A percentile compares a stretch with the other conserved stretches of the same genome.
Conservation (phyloP, 495 filamentous ascomycete genomes). For the Neurospora sp. region DNA sequence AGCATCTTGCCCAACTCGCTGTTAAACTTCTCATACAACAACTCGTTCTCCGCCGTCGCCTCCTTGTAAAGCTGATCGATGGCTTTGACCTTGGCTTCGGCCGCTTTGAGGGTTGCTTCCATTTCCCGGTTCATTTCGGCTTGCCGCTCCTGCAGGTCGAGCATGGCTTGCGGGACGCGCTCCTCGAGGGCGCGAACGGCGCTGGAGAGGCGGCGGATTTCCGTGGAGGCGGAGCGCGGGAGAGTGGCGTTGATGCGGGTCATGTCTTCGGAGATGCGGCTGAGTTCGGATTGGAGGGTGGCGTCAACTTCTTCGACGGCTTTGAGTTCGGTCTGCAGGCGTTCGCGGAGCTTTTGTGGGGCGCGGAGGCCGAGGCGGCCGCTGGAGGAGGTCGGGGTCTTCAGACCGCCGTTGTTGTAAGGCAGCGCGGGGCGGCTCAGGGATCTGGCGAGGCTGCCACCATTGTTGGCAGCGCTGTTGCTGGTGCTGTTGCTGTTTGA, state of each 20-base stretch:
- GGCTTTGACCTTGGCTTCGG: conserved; percentile 68
- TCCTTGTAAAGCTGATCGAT: conserved; percentile 87
- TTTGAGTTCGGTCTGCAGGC: conserved; percentile 70
- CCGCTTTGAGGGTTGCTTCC: conserved; percentile 56
- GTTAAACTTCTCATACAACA: conserved; percentile 89
- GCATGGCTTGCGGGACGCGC: conserved; percentile 49
- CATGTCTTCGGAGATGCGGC: conserved; percentile 76
- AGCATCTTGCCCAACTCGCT: conserved; percentile 77
- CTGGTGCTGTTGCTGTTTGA: not conserved
- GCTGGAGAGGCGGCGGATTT: conserved; percentile 40
- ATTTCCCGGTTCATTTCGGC: conserved; percentile 55
- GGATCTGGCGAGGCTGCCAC: not conserved
- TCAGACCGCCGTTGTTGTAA: not conserved
- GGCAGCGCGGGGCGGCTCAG: not conserved
- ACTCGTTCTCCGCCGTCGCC: conserved; percentile 84
- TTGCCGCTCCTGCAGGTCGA: conserved; percentile 51
- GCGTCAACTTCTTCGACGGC: conserved; percentile 58
- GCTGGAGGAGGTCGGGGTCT: conserved; percentile 14
- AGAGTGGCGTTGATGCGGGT: conserved; percentile 44
- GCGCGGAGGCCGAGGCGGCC: conserved; percentile 78
- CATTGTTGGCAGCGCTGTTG: not conserved
- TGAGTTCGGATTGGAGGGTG: conserved; percentile 64
- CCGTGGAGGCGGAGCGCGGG: conserved; percentile 27
- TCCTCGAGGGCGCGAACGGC: conserved; percentile 56
- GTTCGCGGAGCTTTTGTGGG: conserved; percentile 86